Evolutionary conservation across 2,329 filamentous ascomycete species (phyloP), one percentile per base, ranked within the genome.

Genomic region (Fragosphaeria purpurea): DNA sequence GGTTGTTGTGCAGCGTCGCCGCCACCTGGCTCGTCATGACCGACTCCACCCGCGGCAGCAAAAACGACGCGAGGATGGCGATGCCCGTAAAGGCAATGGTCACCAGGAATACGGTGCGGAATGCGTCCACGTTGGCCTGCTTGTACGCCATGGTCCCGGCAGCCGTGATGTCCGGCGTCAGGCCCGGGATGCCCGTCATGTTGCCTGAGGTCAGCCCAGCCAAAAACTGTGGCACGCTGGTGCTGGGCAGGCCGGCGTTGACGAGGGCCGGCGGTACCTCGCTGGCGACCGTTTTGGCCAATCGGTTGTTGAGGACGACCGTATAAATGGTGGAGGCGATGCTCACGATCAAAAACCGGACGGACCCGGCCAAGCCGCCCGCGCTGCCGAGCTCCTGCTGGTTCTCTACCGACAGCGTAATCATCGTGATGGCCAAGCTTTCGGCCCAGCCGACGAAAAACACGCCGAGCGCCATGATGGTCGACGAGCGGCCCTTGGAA

Each of bases 361-460:
- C 65, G n/a, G 60, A 63, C 6, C 65, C 65, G 3, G 63, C 63
- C 12, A 66, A 50, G 22, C 65, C 65, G 22, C 59, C 59, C 1
- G 63, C 62, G 31, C 59, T 63, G 6, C 65, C 65, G 35, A 68
- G 58, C 46, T 65, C 62, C 9, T 51, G 55, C 58, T 67, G 63
- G 40, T 66, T 61, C 41, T 62, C 60, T 10, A 60, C 61, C 2
- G 59, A 59, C 7, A 66, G 57, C 1, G 61, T 65, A 9, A 62
- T 61, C 39, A 64, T 62, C 11, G 61, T 61, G 55, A 67, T 63
- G 43, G 61, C 60, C 12, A 63, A 53, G n/a, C 59, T 60, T 53
- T 67, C 65, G 37, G 59, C 58, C 60, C 63, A 67, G 30, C 66
- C 65, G 52, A 66, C 60, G 43, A 63, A 62, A 56, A 65, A 64